Conservation (phyloP, 208 protist species). For the Leptomonas seymouri region DNA sequence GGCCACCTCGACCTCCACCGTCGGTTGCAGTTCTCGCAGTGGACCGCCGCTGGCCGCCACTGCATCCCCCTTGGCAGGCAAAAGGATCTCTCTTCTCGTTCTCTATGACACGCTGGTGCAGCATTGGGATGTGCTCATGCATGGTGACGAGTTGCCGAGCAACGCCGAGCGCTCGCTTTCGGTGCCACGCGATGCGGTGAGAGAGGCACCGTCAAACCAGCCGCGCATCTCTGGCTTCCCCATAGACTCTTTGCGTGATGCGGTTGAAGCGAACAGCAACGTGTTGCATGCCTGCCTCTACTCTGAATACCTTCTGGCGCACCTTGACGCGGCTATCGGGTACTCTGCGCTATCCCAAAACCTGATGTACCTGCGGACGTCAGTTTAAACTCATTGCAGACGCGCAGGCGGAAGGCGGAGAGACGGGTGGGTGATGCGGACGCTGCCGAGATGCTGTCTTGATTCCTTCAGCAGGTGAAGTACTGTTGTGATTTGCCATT, state of each 20-base stretch:
- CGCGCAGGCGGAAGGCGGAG: background rate
- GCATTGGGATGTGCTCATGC: slow-evolving; percentile 28
- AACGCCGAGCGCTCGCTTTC: background rate
- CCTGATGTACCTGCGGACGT: slow-evolving; percentile 43
- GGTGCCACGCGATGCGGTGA: background rate
- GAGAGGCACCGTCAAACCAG: background rate
- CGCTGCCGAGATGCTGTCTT: no score
- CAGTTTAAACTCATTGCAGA: background rate
- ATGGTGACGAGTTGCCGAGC: background rate
- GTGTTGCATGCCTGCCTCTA: slow-evolving; percentile 45
- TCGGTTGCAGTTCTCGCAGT: background rate
- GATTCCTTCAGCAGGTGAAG: no score
- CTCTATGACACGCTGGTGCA: slow-evolving; percentile 35
- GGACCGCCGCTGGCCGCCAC: background rate
- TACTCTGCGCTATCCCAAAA: slow-evolving; percentile 75
- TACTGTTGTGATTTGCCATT: no score
- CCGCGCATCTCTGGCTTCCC: background rate
- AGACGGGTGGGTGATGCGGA: no score
- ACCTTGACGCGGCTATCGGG: slow-evolving; percentile 65
- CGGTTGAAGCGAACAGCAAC: slow-evolving; percentile 37
- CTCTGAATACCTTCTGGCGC: slow-evolving; percentile 63
- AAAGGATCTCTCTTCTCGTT: slow-evolving; percentile 14
- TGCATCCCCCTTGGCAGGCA: background rate
- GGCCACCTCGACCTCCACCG: no score
- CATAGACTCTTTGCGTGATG: slow-evolving; percentile 17